Evolutionary conservation across 2,329 filamentous ascomycete species (phyloP).

Genomic region (Claviceps citrina): DNA sequence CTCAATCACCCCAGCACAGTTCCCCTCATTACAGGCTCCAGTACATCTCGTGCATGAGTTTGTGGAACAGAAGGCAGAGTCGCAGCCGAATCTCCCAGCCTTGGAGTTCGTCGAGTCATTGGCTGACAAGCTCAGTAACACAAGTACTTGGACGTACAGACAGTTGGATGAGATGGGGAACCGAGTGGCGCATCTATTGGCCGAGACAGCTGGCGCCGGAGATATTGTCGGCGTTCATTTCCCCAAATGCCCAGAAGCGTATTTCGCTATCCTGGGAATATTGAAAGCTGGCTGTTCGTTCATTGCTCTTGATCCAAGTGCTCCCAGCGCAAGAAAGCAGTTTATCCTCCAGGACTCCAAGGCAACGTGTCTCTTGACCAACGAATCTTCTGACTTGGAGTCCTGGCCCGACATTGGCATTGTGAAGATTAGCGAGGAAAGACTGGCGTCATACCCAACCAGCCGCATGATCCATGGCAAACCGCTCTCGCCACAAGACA

Average conservation of each 20-base stretch:
- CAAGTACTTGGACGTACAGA: slow-evolving; percentile 55
- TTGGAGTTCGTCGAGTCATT: slow-evolving; percentile 59
- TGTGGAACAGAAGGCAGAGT: slow-evolving; percentile 47
- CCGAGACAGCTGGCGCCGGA: slow-evolving; percentile 35
- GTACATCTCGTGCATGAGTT: slow-evolving; percentile 59
- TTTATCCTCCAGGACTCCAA: slow-evolving; percentile 66
- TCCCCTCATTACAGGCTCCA: slow-evolving; percentile 39
- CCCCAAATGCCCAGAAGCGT: slow-evolving; percentile 72
- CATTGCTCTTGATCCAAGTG: slow-evolving; percentile 61
- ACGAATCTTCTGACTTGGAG: slow-evolving; percentile 11
- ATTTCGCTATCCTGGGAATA: slow-evolving; percentile 67
- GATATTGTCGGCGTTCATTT: slow-evolving; percentile 62
- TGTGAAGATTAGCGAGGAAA: slow-evolving; percentile 14
- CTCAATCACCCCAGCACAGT: slow-evolving; percentile 49
- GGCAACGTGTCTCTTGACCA: slow-evolving; percentile 47
- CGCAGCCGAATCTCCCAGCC: slow-evolving; percentile 45
- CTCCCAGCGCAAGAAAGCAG: slow-evolving; percentile 55
- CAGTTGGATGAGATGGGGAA: slow-evolving; percentile 59
- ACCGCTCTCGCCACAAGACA: slow-evolving; percentile 29
- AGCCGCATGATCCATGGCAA: slow-evolving; percentile 4
- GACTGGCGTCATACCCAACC: slow-evolving; percentile 14
- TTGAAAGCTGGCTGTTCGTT: slow-evolving; percentile 72
- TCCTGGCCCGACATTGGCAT: neutral
- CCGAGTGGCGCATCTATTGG: slow-evolving; percentile 51
- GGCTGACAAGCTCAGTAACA: slow-evolving; percentile 27